Evolutionary conservation across 257 asterid genomes (phyloP), one percentile per base, ranked within the genome.

Genomic region (Linaria vulgaris): DNA sequence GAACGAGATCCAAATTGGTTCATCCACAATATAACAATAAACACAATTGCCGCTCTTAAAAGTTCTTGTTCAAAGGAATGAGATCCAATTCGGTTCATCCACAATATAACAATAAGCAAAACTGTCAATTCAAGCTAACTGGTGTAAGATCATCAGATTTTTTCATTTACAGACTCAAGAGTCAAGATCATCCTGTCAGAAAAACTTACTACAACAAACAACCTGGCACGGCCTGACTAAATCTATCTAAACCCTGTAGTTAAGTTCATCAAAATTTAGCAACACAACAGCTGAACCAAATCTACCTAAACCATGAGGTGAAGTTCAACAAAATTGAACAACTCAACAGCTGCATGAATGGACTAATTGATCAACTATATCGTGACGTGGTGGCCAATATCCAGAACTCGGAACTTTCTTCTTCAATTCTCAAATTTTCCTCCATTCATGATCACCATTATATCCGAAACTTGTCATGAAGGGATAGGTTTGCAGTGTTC

Each of bases 321-420:
- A 15, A 59, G 38, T 51, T 57, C 21, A 57, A 59, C 61, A 49
- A 71, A 57, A 70, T 37, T 43, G 54, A 60, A 68, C 48, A 52
- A 38, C 38, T 53, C 57, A 50, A 39, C 71, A 27, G 67, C 54
- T 58, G 37, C 71, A 71, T 9, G 56, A 65, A 73, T 70, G 62
- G 70, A 73, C 77, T 67, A 70, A 70, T 69, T 21, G 52, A 66
- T 61, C 34, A 20, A 56, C 46, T 43, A 55, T 20, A 6, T 20
- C 61, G n/a, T 55, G 60, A 27, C 22, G 27, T 24, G n/a, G 63
- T 17, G 17, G 25, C 17, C 45, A 45, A 45, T 15, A 31, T 39
- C 53, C 74, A 58, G 41, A 6, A 38, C 44, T 1, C 38, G 2
- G 23, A 17, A 48, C 39, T n/a, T 44, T 1, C 48, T 20, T 48